phyloP scores from a whole-genome alignment of 1,284 basidiomycete genomes.

The Cryptococcus floricola region DNA sequence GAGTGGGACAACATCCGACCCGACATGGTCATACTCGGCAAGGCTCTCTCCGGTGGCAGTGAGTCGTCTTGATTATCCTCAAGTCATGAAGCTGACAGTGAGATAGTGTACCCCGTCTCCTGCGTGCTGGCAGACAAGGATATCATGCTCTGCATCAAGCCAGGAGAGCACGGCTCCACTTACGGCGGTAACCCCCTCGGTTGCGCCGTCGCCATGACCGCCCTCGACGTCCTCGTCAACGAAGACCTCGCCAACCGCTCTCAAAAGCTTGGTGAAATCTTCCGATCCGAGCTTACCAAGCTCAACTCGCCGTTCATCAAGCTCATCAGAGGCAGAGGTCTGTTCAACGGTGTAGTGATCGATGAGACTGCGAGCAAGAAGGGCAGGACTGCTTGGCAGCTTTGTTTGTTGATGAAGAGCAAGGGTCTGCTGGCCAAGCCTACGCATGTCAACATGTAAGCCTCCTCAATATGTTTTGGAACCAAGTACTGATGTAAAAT shows the following conservation, averaged over 20 bases:
- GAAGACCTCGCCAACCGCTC: conserved; percentile 81
- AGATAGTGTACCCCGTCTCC: conserved; percentile 86
- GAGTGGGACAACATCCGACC: conserved; percentile 87
- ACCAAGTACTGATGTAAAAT: conserved; percentile 2
- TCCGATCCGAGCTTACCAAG: conserved; percentile 64
- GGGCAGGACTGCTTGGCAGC: conserved; percentile 87
- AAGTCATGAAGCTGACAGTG: background rate
- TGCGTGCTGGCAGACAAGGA: conserved; percentile 85
- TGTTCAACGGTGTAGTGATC: conserved; percentile 93
- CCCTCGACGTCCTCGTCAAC: conserved; percentile 79
- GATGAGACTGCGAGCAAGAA: conserved; percentile 73
- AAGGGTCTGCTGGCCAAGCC: conserved; percentile 86
- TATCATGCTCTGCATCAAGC: conserved; percentile 89
- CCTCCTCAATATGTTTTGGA: background rate
- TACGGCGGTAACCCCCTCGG: conserved; percentile 94
- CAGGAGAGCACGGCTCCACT: conserved; percentile 98
- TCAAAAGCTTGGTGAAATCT: conserved; percentile 69
- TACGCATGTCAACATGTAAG: conserved; percentile 89
- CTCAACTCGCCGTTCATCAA: conserved; percentile 68
- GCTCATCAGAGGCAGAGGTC: conserved; percentile 74
- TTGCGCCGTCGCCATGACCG: conserved; percentile 89
- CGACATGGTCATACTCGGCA: conserved; percentile 90
- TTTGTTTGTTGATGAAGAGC: conserved; percentile 88
- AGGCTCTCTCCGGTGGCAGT: conserved; percentile 92
- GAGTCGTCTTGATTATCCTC: conserved; percentile 23